These are phyloP conservation scores for Astragalus glycyphyllos DNA, from an alignment of 306 rosid species.

Conservation along the genomic window DNA sequence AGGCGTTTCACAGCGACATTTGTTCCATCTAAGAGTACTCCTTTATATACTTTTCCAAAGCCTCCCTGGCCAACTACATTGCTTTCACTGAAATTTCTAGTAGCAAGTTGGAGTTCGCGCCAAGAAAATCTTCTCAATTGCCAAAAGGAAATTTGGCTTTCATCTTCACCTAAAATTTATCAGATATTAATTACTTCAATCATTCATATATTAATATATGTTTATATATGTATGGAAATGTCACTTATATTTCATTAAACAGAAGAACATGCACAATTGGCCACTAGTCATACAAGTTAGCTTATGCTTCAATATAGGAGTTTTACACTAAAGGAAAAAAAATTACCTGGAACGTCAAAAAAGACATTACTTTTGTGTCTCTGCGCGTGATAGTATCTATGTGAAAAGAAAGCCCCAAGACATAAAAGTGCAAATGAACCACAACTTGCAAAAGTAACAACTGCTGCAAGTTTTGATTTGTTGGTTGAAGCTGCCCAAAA, in stretches of 20 bases:
- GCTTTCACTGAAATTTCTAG: conserved; percentile 74
- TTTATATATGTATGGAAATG: too few species aligned
- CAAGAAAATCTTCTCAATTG: conserved; percentile 84
- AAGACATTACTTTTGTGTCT: conserved; percentile 59
- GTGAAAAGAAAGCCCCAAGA: conserved; percentile 62
- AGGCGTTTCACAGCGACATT: conserved; percentile 92
- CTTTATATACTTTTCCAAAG: conserved; percentile 93
- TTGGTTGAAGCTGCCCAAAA: conserved; percentile 61
- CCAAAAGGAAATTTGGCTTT: conserved; percentile 62
- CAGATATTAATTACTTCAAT: conserved; percentile 12
- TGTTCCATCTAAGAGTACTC: conserved; percentile 72
- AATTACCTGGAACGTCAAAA: conserved; percentile 80
- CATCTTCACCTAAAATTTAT: conserved; percentile 75
- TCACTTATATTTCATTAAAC: too few species aligned
- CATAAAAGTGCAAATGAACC: conserved; percentile 66
- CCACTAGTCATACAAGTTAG: too few species aligned
- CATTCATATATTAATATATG: not conserved
- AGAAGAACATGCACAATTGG: too few species aligned
- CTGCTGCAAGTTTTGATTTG: conserved; percentile 55
- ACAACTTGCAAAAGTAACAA: conserved; percentile 64
- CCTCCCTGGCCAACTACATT: conserved; percentile 97
- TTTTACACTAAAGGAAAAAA: conserved; percentile 29
- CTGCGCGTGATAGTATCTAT: conserved; percentile 48
- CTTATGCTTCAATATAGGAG: not conserved
- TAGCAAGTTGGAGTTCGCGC: conserved; percentile 89